Conservation (phyloP, 2,329 filamentous ascomycete species). For the Cryphonectria parasitica region DNA sequence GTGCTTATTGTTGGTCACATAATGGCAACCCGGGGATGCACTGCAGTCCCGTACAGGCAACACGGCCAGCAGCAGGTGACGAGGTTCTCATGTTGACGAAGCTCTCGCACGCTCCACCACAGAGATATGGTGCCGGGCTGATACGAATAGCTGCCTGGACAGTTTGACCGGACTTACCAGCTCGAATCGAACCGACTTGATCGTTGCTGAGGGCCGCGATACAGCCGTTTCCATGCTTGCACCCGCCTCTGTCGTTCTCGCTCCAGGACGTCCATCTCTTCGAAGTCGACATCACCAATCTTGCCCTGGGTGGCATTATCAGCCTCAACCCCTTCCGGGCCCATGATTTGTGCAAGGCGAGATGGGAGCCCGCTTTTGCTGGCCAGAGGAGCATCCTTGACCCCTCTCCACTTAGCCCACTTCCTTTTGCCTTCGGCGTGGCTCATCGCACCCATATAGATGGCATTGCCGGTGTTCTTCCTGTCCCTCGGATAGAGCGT, state of each 20-base stretch:
- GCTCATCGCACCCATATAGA: not conserved
- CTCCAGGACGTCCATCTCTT: not conserved
- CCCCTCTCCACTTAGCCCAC: not conserved
- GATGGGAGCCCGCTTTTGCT: not conserved
- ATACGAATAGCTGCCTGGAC: not conserved
- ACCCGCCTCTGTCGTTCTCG: not conserved
- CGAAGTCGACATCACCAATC: not conserved
- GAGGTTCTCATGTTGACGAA: too few species aligned
- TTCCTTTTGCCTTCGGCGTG: not conserved
- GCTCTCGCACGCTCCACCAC: not conserved
- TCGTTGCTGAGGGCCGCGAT: not conserved
- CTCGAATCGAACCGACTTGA: not conserved
- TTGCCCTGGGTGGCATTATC: not conserved
- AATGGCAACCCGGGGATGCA: not conserved
- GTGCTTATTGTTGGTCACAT: not conserved
- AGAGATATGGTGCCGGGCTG: not conserved
- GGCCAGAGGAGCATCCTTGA: not conserved
- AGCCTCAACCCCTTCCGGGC: not conserved
- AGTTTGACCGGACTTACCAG: not conserved
- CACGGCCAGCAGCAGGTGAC: not conserved
- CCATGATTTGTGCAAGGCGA: not conserved
- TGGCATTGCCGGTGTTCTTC: not conserved
- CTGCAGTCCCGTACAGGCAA: not conserved
- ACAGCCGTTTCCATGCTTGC: not conserved
- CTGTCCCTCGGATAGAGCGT: slow-evolving; percentile 10